Conservation (phyloP, 2,329 filamentous ascomycete genomes). For the Zymoseptoria tritici region DNA sequence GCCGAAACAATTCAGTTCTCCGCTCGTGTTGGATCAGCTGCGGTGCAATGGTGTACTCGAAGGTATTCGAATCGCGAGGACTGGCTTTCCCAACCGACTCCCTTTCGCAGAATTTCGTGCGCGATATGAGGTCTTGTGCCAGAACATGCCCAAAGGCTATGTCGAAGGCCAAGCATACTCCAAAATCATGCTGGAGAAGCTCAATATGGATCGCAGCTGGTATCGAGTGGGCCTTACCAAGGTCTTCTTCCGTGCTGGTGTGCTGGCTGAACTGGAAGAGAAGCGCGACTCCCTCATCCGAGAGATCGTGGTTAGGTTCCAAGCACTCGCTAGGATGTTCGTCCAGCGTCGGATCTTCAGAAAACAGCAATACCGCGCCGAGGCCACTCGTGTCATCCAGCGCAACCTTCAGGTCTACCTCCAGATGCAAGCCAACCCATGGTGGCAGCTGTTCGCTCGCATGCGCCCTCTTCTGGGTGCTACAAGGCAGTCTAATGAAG, state of each 20-base stretch:
- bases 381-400: conserved; percentile 91
- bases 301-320: conserved; percentile 88
- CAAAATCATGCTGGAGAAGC: conserved; percentile 78
- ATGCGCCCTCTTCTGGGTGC: conserved; percentile 94
- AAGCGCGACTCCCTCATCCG: conserved; percentile 87
- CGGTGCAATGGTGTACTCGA: conserved; percentile 98
- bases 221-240: conserved; percentile 95
- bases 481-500: conserved; percentile 83
- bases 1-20: conserved; percentile 83
- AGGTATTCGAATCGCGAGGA: conserved; percentile 92
- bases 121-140: conserved; percentile 89
- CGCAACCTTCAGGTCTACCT: conserved; percentile 89
- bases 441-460: conserved; percentile 91
- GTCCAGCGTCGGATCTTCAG: conserved; percentile 79
- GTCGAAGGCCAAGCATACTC: conserved; percentile 83
- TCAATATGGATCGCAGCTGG: conserved; percentile 74
- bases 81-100: conserved; percentile 90
- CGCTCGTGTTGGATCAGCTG: conserved; percentile 94
- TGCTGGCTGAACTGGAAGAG: conserved; percentile 93
- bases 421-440: conserved; percentile 82
- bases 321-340: conserved; percentile 85
- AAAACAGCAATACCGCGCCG: conserved; percentile 88
- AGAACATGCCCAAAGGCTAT: conserved; percentile 80
- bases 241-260: conserved; percentile 94
- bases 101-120: conserved; percentile 90